These are phyloP conservation scores for Akanthomyces uredinophilus DNA, from an alignment of 2,329 filamentous ascomycete genomes.

Conservation along the genomic window DNA sequence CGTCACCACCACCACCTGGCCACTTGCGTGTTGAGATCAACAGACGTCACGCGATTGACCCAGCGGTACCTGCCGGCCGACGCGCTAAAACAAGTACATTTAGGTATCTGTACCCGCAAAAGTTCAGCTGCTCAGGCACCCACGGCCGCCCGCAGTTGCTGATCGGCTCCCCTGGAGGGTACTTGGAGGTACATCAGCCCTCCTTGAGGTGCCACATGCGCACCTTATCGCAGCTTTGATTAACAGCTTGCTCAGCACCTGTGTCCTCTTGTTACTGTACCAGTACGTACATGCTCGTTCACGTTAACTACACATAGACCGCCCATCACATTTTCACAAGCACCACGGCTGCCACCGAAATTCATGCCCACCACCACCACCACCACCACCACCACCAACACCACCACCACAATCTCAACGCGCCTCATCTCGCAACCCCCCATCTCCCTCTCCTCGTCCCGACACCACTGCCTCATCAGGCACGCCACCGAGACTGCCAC, in stretches of 20 bases:
- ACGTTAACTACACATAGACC: neutral
- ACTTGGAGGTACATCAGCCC: neutral
- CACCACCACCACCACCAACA: neutral
- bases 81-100: conserved; percentile 5
- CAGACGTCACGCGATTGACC: conserved; percentile 11
- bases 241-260: neutral
- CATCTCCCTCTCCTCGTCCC: neutral
- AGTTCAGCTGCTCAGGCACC: neutral
- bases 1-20: neutral
- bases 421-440: conserved; percentile 1
- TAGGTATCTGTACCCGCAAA: neutral
- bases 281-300: neutral
- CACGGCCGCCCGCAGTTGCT: neutral
- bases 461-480: neutral
- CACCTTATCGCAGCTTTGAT: neutral
- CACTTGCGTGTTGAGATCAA: neutral
- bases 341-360: neutral
- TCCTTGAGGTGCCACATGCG: too few species aligned
- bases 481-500: neutral
- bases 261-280: conserved; percentile 6
- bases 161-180: neutral
- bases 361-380: neutral
- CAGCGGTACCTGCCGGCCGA: conserved; percentile 4
- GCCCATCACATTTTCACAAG: neutral
- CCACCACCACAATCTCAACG: conserved; percentile 1